Base-by-base conservation (phyloP, 2,329 filamentous ascomycete genomes). In the Ophiosphaerella herpotricha region DNA sequence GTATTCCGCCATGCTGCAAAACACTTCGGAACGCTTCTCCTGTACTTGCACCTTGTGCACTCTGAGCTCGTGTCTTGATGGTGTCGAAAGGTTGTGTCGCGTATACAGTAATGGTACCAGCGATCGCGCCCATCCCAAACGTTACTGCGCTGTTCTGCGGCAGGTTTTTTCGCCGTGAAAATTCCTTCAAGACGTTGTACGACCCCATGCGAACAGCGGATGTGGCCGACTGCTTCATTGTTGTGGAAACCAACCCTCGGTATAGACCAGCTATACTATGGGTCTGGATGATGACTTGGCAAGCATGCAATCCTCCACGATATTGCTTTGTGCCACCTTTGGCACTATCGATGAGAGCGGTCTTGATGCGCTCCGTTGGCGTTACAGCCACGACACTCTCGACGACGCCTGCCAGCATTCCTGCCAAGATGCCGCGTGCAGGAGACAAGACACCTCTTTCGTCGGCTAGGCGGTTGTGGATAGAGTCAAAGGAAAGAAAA, bases 171-270 rank as follows among this genome's bases (percentile, higher is more conserved):
- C 43, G 51, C 31, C 50, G 46, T 12, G 59, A 55, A 13, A 64
- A 55, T 37, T 78, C 75, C 16, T 75, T 75, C 37, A 81, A 58
- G 18, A 77, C 68, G 46, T 80, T 81, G 64, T 81, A 82, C 2
- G 72, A 75, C 0, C 78, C 77, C 76, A 80, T 79, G 6, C 77
- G 69, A 1, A 80, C 74, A 2, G 75, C 76, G 1, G 78, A 79
- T 0, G 77, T 80, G 0, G 74, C 73, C 3, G 77, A 75, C 53
- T 81, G 78, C 56, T 81, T 81, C 41, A 80, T 43, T 0, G 77
- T 79, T 0, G 79, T 80, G 0, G 75, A 75, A 0, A 73, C 54
- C 1, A 81, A 64, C 0, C 78, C 78, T 1, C 76, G 68, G 46
- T 80, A 80, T 1, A 81, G 47, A 1, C 76, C 77, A 0, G 64